Evolutionary conservation across 2,329 filamentous ascomycete species (phyloP).

Genomic region (Pyricularia sp.): DNA sequence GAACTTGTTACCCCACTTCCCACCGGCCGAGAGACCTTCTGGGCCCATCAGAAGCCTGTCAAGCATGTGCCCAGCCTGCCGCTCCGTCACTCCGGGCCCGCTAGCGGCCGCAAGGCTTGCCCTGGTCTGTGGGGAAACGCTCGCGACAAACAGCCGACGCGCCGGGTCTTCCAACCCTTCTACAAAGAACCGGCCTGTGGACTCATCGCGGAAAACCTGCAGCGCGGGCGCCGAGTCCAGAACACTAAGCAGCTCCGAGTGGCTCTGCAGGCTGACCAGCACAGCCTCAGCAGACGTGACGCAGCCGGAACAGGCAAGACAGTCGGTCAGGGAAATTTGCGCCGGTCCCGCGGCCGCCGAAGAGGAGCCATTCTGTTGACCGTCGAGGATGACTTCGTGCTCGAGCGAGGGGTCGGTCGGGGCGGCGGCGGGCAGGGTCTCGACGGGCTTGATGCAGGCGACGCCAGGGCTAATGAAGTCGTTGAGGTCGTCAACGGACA

Average conservation of each 20-base stretch:
- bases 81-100: conserved; percentile 59
- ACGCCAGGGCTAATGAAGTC: conserved; percentile 98
- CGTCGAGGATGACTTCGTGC: conserved; percentile 91
- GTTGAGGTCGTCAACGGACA: conserved; percentile 93
- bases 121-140: conserved; percentile 82
- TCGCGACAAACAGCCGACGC: conserved; percentile 80
- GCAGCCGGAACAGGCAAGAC: conserved; percentile 92
- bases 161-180: conserved; percentile 46
- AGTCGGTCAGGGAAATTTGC: conserved; percentile 93
- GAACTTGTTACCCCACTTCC: conserved; percentile 67
- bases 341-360: conserved; percentile 48
- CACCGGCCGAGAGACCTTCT: conserved; percentile 59
- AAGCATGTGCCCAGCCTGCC: conserved; percentile 72
- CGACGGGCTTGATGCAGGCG: conserved; percentile 95
- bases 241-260: conserved; percentile 77
- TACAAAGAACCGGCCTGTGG: conserved; percentile 26
- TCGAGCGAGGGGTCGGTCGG: conserved; percentile 26
- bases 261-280: conserved; percentile 89
- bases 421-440: conserved; percentile 67
- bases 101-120: conserved; percentile 84
- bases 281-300: conserved; percentile 96
- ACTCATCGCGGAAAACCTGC: conserved; percentile 23
- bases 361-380: conserved; percentile 47
- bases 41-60: conserved; percentile 67
- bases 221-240: conserved; percentile 59